Percentiles rank a stretch among this genome's conserved stretches.
phyloP scores from a whole-genome alignment of 805 yeast species.

The Candida chilensis region DNA sequence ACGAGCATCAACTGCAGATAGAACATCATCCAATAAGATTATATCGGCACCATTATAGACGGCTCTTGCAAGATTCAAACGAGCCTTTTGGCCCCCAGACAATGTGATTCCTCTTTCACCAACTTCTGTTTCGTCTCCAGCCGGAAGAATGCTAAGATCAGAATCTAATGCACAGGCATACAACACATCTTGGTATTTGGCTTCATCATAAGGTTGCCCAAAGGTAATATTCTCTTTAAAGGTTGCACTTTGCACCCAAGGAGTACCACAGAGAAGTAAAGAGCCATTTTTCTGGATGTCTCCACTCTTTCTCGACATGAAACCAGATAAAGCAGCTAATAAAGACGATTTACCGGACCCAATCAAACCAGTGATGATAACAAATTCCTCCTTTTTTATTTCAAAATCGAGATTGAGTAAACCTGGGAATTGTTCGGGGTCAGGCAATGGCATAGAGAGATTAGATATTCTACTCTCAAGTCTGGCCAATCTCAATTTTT shows the following conservation, averaged over 20 bases:
- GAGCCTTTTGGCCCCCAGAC: slow-evolving; percentile 88
- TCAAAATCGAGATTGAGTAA: slow-evolving; percentile 40
- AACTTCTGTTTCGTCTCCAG: slow-evolving; percentile 71
- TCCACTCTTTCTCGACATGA: slow-evolving; percentile 53
- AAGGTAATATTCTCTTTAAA: slow-evolving; percentile 67
- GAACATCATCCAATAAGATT: slow-evolving; percentile 66
- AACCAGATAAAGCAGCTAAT: slow-evolving; percentile 62
- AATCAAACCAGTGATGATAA: slow-evolving; percentile 71
- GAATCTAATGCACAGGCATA: slow-evolving; percentile 57
- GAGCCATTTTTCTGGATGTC: slow-evolving; percentile 42
- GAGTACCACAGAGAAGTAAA: slow-evolving; percentile 48
- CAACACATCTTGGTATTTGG: slow-evolving; percentile 44
- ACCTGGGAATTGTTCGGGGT: slow-evolving; percentile 29
- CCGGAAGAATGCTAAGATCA: slow-evolving; percentile 60
- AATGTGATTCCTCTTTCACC: slow-evolving; percentile 83
- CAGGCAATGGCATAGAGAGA: too few species aligned
- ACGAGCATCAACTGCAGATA: slow-evolving; percentile 81
- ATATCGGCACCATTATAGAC: slow-evolving; percentile 65
- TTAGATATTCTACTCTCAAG: too few species aligned
- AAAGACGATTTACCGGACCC: slow-evolving; percentile 80
- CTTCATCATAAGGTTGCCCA: slow-evolving; percentile 45
- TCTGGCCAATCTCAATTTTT: too few species aligned
- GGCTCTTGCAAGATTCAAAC: slow-evolving; percentile 72
- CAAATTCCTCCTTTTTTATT: slow-evolving; percentile 57
- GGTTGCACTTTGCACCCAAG: slow-evolving; percentile 85